Percentiles rank a stretch among this genome's conserved stretches.
Evolutionary conservation across 345 rosid genomes (phyloP).

Genomic region (Boechera retrofracta): DNA sequence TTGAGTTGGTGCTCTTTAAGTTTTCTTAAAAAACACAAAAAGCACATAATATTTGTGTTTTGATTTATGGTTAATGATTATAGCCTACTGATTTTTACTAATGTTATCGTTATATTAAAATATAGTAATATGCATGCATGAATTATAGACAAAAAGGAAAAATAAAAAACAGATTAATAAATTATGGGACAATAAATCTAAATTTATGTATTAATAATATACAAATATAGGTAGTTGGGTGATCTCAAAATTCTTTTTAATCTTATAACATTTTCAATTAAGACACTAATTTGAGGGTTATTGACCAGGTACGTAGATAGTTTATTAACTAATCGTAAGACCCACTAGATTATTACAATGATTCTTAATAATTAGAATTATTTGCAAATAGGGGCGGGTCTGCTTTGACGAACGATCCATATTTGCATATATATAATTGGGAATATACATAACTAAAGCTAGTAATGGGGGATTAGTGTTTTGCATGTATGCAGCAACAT

Average conservation of each 20-base stretch:
- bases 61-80: neutral
- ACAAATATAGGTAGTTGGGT: neutral
- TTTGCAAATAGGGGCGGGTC: conserved; percentile 1
- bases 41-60: neutral
- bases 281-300: neutral
- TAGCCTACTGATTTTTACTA: neutral
- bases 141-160: neutral
- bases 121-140: neutral
- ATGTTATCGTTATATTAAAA: neutral
- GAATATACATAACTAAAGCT: neutral
- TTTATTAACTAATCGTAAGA: neutral
- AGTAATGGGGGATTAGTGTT: conserved; percentile 43
- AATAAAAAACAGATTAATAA: neutral
- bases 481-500: conserved; percentile 36
- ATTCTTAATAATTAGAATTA: neutral
- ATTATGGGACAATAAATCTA: too few species aligned
- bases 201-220: neutral
- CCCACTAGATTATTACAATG: conserved; percentile 19
- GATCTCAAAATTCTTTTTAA: neutral
- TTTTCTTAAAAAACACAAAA: neutral
- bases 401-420: conserved; percentile 9
- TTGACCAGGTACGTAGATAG: conserved; percentile 31
- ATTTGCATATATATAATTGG: conserved; percentile 9
- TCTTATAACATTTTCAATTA: neutral
- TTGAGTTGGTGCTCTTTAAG: neutral